Conservation (phyloP, 176 grass and related monocot genomes). For the Oryza nivara region DNA sequence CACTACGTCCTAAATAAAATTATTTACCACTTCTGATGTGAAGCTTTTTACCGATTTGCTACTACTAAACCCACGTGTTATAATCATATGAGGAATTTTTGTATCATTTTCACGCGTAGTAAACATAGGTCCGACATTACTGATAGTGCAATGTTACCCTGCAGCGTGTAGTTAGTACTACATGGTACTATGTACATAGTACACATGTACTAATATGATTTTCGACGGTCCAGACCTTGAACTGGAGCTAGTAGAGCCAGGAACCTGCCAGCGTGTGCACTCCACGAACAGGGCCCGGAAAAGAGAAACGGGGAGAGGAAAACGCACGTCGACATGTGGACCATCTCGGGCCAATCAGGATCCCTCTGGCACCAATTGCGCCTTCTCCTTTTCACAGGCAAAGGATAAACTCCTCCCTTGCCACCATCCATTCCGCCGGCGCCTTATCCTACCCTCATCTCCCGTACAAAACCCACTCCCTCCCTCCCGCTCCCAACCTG, state of each 20-base stretch:
- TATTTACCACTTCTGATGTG: no score
- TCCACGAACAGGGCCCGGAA: conserved; percentile 26
- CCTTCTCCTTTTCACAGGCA: conserved; percentile 33
- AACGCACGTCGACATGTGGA: conserved; percentile 30
- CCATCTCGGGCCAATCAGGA: conserved; percentile 50
- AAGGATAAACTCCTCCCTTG: conserved; percentile 58
- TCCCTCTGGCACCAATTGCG: conserved; percentile 46
- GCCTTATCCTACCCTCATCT: conserved; percentile 70
- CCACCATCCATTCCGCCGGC: conserved; percentile 62
- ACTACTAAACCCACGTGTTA: no score
- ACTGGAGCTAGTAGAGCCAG: background rate
- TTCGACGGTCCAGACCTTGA: no score
- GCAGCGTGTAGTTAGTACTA: no score
- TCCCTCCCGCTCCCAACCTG: conserved; percentile 3
- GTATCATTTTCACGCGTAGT: no score
- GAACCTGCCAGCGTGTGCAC: conserved; percentile 45
- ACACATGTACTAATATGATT: no score
- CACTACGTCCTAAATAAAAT: no score
- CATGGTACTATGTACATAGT: no score
- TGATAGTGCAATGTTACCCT: no score
- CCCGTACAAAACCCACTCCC: conserved; percentile 57
- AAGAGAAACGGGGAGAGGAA: background rate
- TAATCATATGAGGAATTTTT: no score
- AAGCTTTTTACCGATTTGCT: no score
- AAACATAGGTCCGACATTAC: no score